Conservation (phyloP, 805 yeast genomes). For the Komagataella populi region DNA sequence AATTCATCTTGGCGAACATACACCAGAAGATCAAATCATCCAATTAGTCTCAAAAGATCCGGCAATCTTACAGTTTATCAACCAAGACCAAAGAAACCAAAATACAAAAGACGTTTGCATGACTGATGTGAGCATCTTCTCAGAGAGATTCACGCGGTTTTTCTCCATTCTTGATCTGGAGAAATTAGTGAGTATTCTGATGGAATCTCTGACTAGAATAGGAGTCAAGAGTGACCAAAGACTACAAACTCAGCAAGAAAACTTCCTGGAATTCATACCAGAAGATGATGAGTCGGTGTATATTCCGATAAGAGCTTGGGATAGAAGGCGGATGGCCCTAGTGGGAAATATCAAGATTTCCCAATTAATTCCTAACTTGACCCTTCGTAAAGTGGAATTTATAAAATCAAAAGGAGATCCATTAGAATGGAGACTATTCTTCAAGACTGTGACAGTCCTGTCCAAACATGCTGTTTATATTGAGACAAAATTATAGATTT, state of each 20-base stretch:
- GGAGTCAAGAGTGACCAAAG: constrained; percentile 18
- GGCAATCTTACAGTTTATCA: constrained; percentile 31
- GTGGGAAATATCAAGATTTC: constrained; percentile 32
- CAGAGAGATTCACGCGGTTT: constrained; percentile 36
- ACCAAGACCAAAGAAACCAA: constrained; percentile 6
- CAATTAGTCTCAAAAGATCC: constrained; percentile 34
- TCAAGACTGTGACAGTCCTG: constrained; percentile 39
- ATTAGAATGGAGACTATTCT: constrained; percentile 58
- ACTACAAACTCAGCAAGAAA: constrained; percentile 1
- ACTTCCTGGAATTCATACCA: neutral
- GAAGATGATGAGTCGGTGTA: neutral
- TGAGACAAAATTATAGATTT: constrained; percentile 10
- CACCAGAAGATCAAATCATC: constrained; percentile 18
- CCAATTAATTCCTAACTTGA: constrained; percentile 21
- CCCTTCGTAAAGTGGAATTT: constrained; percentile 37
- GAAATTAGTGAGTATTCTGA: constrained; percentile 24
- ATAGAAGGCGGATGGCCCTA: constrained; percentile 28
- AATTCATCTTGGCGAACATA: constrained; percentile 10
- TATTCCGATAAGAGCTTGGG: constrained; percentile 24
- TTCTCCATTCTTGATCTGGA: constrained; percentile 31
- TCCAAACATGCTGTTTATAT: constrained; percentile 44
- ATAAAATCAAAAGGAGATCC: constrained; percentile 52
- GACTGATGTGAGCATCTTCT: constrained; percentile 16
- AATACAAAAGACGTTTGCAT: constrained; percentile 7
- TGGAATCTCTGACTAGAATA: constrained; percentile 26